A percentile compares a stretch with the other conserved stretches of the same genome.
Conservation (phyloP, 192 early-diverging fungal species). For the Coemansia sp. region DNA sequence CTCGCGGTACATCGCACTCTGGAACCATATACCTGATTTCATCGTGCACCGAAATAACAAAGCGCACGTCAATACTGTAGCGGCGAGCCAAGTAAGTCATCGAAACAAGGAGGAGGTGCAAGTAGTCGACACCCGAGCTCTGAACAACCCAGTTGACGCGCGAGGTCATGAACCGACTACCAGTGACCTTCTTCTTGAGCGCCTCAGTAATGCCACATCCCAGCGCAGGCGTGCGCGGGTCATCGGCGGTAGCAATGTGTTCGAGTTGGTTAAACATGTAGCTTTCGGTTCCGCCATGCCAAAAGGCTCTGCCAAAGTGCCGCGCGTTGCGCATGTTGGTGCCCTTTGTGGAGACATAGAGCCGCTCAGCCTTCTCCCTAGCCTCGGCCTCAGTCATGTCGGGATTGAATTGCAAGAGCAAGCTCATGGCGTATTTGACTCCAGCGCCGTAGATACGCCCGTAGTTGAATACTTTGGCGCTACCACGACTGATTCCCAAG, state of each 20-base stretch:
- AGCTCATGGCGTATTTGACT: slow-evolving; percentile 73
- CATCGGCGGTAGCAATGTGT: slow-evolving; percentile 68
- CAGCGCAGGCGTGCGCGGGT: slow-evolving; percentile 85
- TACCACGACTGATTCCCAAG: slow-evolving; percentile 82
- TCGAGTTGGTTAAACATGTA: slow-evolving; percentile 96
- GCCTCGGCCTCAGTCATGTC: slow-evolving; percentile 70
- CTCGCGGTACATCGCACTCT: slow-evolving; percentile 71
- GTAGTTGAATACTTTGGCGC: slow-evolving; percentile 97
- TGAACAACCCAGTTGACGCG: slow-evolving; percentile 98
- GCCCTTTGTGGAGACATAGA: slow-evolving; percentile 89
- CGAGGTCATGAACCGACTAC: slow-evolving; percentile 75
- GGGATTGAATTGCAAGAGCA: slow-evolving; percentile 81
- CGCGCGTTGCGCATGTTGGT: slow-evolving; percentile 47
- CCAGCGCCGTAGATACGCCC: slow-evolving; percentile 96
- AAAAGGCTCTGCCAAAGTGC: slow-evolving; percentile 58
- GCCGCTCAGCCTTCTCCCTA: slow-evolving; percentile 61
- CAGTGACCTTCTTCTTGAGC: slow-evolving; percentile 62
- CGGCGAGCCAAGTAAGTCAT: slow-evolving; percentile 82
- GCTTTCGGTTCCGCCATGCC: slow-evolving; percentile 90
- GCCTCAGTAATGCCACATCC: slow-evolving; percentile 89
- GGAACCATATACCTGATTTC: slow-evolving; percentile 89
- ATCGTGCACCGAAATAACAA: slow-evolving; percentile 93
- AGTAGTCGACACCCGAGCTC: slow-evolving; percentile 96
- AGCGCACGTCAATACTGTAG: slow-evolving; percentile 79
- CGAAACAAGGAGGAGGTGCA: slow-evolving; percentile 88